These are phyloP conservation scores for Paulownia fortunei DNA, from an alignment of 257 asterid species.

Conservation along the genomic window DNA sequence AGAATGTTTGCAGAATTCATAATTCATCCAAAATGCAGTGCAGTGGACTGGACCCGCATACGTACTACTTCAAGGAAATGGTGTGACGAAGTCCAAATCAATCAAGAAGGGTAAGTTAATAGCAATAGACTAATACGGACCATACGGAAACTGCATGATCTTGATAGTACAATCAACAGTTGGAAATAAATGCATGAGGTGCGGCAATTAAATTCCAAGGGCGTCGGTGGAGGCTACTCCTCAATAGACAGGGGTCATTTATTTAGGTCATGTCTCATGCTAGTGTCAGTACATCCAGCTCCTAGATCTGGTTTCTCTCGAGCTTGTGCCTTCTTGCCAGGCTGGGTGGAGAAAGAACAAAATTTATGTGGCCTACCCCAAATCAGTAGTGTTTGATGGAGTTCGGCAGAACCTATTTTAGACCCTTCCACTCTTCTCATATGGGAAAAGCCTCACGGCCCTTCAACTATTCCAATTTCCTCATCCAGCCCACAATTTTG, in stretches of 20 bases:
- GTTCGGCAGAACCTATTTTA: not conserved
- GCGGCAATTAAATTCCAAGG: conserved; percentile 25
- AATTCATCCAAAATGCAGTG: not conserved
- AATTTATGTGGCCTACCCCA: conserved; percentile 18
- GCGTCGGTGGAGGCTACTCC: conserved; percentile 38
- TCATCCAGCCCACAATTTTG: not conserved
- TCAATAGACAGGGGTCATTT: conserved; percentile 19
- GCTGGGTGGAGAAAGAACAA: conserved; percentile 15
- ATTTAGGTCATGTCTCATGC: conserved; percentile 26
- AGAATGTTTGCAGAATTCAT: not conserved
- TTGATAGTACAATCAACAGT: not conserved
- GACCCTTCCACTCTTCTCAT: not conserved
- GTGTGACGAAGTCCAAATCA: not conserved
- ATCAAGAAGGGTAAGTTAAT: not conserved
- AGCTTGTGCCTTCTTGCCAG: conserved; percentile 27
- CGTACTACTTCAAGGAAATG: not conserved
- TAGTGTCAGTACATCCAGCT: conserved; percentile 1
- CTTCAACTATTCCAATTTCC: no score
- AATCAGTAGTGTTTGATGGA: not conserved
- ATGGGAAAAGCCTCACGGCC: not conserved
- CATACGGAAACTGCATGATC: conserved; percentile 27
- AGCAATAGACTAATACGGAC: conserved; percentile 12
- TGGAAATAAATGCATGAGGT: conserved; percentile 25
- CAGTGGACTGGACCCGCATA: not conserved
- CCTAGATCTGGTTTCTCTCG: conserved; percentile 31